Percentiles rank a stretch among this genome's conserved stretches.
Evolutionary conservation across 495 filamentous ascomycete species (phyloP).

Genomic region (Aspergillus incahuasiensis): DNA sequence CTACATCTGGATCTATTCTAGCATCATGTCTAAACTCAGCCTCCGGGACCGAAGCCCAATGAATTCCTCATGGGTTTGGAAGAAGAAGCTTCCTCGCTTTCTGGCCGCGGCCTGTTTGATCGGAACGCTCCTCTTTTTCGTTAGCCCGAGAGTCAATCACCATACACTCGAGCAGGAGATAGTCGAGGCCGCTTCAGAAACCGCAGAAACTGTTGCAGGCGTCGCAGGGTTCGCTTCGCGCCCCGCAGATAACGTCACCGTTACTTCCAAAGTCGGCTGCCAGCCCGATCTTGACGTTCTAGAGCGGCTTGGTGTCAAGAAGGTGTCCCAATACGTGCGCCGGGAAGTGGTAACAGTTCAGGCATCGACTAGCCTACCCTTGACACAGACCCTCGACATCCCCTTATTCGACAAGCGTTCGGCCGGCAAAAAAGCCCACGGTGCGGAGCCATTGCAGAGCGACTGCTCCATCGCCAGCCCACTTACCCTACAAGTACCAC

Average conservation of each 20-base stretch:
- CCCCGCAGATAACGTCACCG: constrained; percentile 30
- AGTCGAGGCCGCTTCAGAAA: constrained; percentile 9
- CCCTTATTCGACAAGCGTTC: constrained; percentile 27
- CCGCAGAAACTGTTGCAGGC: not conserved
- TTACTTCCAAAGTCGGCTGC: constrained; percentile 31
- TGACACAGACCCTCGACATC: constrained; percentile 29
- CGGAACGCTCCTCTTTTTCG: constrained; percentile 17
- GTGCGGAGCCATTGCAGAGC: constrained; percentile 21
- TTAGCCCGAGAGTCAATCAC: constrained; percentile 27
- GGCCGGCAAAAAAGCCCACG: not conserved
- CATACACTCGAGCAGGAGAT: constrained; percentile 4
- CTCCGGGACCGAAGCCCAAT: constrained; percentile 22
- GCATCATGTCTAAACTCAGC: constrained; percentile 26
- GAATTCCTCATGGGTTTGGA: constrained; percentile 34
- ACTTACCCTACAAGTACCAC: constrained; percentile 31
- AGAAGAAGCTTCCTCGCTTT: constrained; percentile 32
- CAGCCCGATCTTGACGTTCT: constrained; percentile 31
- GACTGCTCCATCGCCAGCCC: constrained; percentile 33
- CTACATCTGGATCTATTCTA: not conserved
- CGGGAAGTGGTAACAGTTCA: constrained; percentile 36
- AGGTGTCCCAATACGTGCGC: constrained; percentile 36
- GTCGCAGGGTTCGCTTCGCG: not conserved
- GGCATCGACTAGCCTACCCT: constrained; percentile 28
- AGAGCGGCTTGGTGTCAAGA: constrained; percentile 25
- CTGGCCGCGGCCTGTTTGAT: constrained; percentile 18